Base-by-base conservation (phyloP, 2,329 filamentous ascomycete species). In the Thyridium curvatum region DNA sequence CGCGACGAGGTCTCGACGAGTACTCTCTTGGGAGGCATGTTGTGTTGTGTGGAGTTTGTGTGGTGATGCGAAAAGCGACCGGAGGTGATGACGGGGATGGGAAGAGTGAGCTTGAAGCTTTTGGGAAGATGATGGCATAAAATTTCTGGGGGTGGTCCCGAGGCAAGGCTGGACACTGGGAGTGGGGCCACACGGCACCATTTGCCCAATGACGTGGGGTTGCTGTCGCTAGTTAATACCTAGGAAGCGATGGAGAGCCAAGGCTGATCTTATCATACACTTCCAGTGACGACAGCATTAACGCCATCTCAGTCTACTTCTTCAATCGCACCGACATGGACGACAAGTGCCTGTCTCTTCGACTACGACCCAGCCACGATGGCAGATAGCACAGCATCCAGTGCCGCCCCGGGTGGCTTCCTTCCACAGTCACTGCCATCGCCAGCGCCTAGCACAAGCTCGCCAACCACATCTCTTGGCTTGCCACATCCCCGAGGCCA, bases 21-120 rank as follows among this genome's bases (percentile, higher is more conserved):
- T 16, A 79, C 65, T 61, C 71, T 68, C 64, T 79, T 83, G 50
- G 80, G 77, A 57, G 79, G 65, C 83, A 86, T 86, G 46, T 41
- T 68, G 52, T 31, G 30, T 12, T 32, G 13, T 32, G 30, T 48
- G 41, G n/a, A n/a, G n/a, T n/a, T n/a, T 41, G 26, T 31, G 33
- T 26, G 21, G 21, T 26, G 21, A 26, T 26, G 21, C 21, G 21
- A 26, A 26, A 26, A 6, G 21, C 21, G 21, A 26, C 10, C 21
- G 33, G 38, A 16, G 21, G 26, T 29, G 38, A n/a, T 31, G 6
- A 18, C 33, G 16, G 3, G 40, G n/a, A 34, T 10, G 8, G 26
- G 30, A 13, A 30, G 30, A 21, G 30, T 14, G 14, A n/a, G 35
- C 35, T 13, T 38, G 4, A 10, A 32, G 32, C 31, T 18, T 32